Evolutionary conservation across 208 protist species (phyloP).

Genomic region (Leishmania lainsoni): DNA sequence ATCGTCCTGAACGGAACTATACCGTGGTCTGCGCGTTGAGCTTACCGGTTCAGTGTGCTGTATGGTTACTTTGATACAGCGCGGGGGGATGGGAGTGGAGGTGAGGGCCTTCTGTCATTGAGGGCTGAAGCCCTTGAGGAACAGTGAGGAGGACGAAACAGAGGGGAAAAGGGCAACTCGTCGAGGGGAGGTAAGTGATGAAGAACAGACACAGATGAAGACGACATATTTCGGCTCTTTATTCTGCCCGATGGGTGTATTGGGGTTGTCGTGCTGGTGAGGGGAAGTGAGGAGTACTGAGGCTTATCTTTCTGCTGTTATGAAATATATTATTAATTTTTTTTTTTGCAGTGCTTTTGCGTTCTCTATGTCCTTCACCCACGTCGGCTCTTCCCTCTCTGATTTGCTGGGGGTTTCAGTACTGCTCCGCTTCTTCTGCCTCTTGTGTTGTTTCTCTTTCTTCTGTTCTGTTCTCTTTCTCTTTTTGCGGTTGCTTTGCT

Average conservation of each 20-base stretch:
- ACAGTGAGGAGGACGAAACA: not conserved
- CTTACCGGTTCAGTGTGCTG: not conserved
- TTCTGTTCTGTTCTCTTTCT: not conserved
- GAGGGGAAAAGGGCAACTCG: not conserved
- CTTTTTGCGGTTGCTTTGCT: not conserved
- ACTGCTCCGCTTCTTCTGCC: not conserved
- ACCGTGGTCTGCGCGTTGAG: not conserved
- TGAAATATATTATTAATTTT: no score
- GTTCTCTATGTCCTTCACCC: not conserved
- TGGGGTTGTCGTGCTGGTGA: not conserved
- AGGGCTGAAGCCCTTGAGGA: not conserved
- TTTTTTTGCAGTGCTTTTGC: not conserved
- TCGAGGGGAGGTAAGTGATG: no score
- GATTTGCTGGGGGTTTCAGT: conserved; percentile 4
- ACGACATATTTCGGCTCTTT: not conserved
- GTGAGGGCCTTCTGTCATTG: no score
- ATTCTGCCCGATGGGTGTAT: not conserved
- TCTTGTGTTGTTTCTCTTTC: no score
- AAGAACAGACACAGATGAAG: no score
- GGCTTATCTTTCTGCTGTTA: no score
- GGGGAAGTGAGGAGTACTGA: no score
- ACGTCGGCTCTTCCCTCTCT: not conserved
- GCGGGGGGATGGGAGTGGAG: not conserved
- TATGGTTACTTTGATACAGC: not conserved
- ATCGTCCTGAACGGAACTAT: not conserved